Percentiles rank a stretch among this genome's conserved stretches.
Conservation (phyloP, 2,329 filamentous ascomycete genomes). For the Phyllosticta citrichinensis region DNA sequence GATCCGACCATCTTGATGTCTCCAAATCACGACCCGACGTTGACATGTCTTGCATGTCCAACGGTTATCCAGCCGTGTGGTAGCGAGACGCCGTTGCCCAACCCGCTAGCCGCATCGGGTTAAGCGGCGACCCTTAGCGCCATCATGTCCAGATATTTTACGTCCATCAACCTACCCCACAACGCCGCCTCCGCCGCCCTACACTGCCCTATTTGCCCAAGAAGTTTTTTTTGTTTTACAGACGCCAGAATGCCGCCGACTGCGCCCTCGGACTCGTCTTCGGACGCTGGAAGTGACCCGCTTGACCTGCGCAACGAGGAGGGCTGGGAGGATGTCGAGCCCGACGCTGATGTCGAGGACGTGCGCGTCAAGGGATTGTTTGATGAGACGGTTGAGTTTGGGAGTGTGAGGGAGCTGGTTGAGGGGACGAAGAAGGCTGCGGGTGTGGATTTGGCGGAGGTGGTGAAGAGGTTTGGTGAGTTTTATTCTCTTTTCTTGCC, state of each 20-base stretch:
- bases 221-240: too few relatives aligned
- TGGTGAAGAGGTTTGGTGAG: slow-evolving; percentile 27
- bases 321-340: slow-evolving; percentile 37
- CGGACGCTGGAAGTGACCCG: slow-evolving; percentile 1
- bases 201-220: too few relatives aligned
- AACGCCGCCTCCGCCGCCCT: neutral
- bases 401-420: slow-evolving; percentile 24
- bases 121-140: neutral
- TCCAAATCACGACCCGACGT: too few relatives aligned
- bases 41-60: too few relatives aligned
- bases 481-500: neutral
- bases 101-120: neutral
- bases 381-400: slow-evolving; percentile 22
- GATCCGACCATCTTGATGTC: too few relatives aligned
- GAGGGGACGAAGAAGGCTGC: slow-evolving; percentile 28
- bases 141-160: neutral
- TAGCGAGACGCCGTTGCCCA: too few relatives aligned
- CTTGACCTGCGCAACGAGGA: slow-evolving; percentile 22
- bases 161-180: neutral
- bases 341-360: slow-evolving; percentile 22
- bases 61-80: too few relatives aligned
- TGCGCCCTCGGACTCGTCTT: slow-evolving; percentile 2
- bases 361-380: slow-evolving; percentile 31
- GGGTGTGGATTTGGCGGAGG: slow-evolving; percentile 30
- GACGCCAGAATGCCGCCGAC: neutral